Evolutionary conservation across 1,284 basidiomycete genomes (phyloP), one percentile per base, ranked within the genome.

Genomic region (Neolentinus lepideus): DNA sequence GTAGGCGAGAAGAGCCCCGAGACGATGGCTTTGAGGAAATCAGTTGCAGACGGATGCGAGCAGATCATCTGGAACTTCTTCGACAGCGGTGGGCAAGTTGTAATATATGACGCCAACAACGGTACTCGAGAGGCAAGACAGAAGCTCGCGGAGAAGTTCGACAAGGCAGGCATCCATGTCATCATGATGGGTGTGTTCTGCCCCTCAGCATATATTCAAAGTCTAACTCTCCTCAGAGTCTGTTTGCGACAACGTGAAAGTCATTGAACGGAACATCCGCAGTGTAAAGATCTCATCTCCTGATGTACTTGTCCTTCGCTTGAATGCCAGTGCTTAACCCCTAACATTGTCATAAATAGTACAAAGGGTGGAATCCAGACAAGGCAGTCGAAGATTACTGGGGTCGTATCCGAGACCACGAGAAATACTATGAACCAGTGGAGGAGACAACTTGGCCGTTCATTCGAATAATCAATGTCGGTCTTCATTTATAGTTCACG

Each of bases 21-120:
- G 63, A 98, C 96, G 0, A 78, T 90, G 57, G 80, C 77, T 36
- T 74, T 99, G 31, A 77, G 95, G 45, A 75, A 82, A 59, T 80
- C 76, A 59, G 85, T 98, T 58, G 83, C 87, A 53, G 78, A 80
- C 1, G 92, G 88, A 16, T 90, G 97, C 61, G 94, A 98, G 71
- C 79, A 90, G 65, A 77, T 87, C 54, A 94, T 99, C 47, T 88
- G 85, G 81, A 85, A 94, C 58, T 97, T 91, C 71, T 99, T 97
- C 73, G 80, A 84, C 60, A 75, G 76, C 1, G 86, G 90, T 11
- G 95, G 95, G 0, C 96, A 99, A 69, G 95, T 99, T 16, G 93
- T 96, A 31, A 95, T 99, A 59, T 99, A 98, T 73, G 97, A 99
- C 68, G 97, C 97, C n/a, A 99, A 99, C 69, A 98, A 99, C 65